Base-by-base conservation (phyloP, 108 stramenopile genomes). In the Cyclotella kingstonii region DNA sequence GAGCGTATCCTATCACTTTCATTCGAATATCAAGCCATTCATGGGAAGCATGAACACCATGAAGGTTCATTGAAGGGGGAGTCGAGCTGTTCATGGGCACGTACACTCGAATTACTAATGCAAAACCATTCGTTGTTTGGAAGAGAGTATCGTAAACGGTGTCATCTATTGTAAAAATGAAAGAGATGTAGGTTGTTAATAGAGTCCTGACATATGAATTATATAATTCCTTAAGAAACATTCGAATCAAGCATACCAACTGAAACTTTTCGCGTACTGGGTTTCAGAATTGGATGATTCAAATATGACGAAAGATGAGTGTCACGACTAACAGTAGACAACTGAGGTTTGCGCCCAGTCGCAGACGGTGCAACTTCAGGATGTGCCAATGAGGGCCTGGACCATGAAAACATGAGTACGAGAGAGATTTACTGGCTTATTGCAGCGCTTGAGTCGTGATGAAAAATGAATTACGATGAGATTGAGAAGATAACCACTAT, bases 121-220 rank as follows among this genome's bases (percentile, higher is more conserved):
- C 86, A 48, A 80, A 73, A 0, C 83, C 81, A 35, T 59, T 60
- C 0, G 77, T 83, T n/a, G 87, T 92, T 64, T 87, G 84, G 74
- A 92, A 92, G 5, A 89, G 84, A 3, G 91, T 92, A 48, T 92
- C 87, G 52, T 85, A 89, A 1, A 83, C 86, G 31, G 83, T 77
- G 31, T 91, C 86, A 41, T 87, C 85, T 87, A 42, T 49, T 41
- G 47, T 45, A 59, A 39, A 33, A n/a, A 44, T 38, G 4, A 47
- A 34, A 34, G 42, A 23, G 22, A 48, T 34, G 57, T 28, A 33
- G 14, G 49, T 47, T 46, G 45, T 44, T 29, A 18, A 43, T 22
- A 52, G 41, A 33, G 54, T 34, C 39, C 22, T 0, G 33, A 19
- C 14, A 28, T n/a, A n/a, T n/a, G n/a, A n/a, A n/a, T n/a, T n/a